phyloP scores from a whole-genome alignment of 208 protist genomes.

The Wallacemonas sp. region DNA sequence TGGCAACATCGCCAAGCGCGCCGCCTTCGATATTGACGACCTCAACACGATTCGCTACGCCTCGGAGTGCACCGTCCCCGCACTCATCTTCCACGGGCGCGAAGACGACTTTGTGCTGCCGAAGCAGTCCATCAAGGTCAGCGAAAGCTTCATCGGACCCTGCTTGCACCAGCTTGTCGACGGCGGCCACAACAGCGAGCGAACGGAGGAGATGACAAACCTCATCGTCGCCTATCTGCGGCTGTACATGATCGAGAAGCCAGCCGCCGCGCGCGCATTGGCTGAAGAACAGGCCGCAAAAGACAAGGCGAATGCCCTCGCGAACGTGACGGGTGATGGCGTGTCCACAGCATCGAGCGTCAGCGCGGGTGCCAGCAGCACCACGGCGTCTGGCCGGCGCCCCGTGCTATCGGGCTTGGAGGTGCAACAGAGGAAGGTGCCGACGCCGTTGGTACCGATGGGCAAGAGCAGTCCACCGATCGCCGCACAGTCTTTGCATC shows the following conservation, averaged over 20 bases:
- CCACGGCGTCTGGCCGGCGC: background rate
- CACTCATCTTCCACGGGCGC: slow-evolving; percentile 89
- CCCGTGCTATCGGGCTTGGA: background rate
- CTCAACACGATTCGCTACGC: slow-evolving; percentile 86
- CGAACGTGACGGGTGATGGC: slow-evolving; percentile 12
- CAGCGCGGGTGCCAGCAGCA: background rate
- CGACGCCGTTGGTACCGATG: background rate
- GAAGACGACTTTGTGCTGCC: slow-evolving; percentile 91
- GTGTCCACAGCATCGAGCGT: slow-evolving; percentile 2
- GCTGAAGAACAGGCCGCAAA: background rate
- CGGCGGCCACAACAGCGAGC: slow-evolving; percentile 92
- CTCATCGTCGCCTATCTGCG: slow-evolving; percentile 81
- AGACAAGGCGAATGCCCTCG: background rate
- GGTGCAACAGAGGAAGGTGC: background rate
- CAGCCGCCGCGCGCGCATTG: slow-evolving; percentile 16
- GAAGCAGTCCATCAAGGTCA: slow-evolving; percentile 75
- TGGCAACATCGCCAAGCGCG: slow-evolving; percentile 81
- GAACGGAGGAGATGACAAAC: slow-evolving; percentile 72
- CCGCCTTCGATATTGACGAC: slow-evolving; percentile 93
- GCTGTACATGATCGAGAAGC: slow-evolving; percentile 78
- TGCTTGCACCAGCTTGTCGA: slow-evolving; percentile 76
- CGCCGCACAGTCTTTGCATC: background rate
- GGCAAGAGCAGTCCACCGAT: background rate
- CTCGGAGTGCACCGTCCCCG: slow-evolving; percentile 74
- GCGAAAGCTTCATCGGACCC: slow-evolving; percentile 44